phyloP scores from a whole-genome alignment of 2,329 filamentous ascomycete genomes.

The Grosmannia clavigera region DNA sequence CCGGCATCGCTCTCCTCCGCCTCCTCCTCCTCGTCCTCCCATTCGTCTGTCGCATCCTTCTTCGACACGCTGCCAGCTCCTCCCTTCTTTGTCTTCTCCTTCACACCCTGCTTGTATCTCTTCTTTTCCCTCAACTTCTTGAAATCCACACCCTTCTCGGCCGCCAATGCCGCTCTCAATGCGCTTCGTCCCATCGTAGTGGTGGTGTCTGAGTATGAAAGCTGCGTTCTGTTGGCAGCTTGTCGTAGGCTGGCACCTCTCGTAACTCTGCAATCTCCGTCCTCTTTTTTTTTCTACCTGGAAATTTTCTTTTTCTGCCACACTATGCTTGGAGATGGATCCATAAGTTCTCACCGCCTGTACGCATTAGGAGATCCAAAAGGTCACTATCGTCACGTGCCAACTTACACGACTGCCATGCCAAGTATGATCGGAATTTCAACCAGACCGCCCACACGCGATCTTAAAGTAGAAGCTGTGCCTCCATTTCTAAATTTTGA shows the following conservation, averaged over 20 bases:
- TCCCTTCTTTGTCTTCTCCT: slow-evolving; percentile 19
- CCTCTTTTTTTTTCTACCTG: neutral
- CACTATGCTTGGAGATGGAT: neutral
- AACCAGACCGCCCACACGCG: too few relatives aligned
- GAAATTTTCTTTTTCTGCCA: slow-evolving; percentile 11
- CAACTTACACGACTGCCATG: neutral
- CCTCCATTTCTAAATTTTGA: too few relatives aligned
- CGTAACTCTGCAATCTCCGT: neutral
- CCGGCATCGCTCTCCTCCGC: slow-evolving; percentile 20
- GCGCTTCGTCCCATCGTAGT: slow-evolving; percentile 23
- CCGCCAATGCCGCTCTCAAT: slow-evolving; percentile 40
- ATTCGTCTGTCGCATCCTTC: slow-evolving; percentile 19
- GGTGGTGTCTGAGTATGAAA: neutral
- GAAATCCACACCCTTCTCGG: slow-evolving; percentile 42
- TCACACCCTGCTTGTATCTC: slow-evolving; percentile 30
- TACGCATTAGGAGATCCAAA: neutral
- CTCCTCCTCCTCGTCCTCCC: slow-evolving; percentile 27
- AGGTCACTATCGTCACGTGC: neutral
- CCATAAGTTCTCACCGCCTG: slow-evolving; percentile 5
- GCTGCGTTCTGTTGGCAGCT: neutral
- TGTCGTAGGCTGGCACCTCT: neutral
- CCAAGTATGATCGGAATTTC: too few relatives aligned
- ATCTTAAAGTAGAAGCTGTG: too few relatives aligned
- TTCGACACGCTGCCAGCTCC: slow-evolving; percentile 2
- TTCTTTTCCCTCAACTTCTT: slow-evolving; percentile 38